A percentile compares a stretch with the other conserved stretches of the same genome.
phyloP scores from a whole-genome alignment of 1,284 basidiomycete genomes.

The Cryptococcus sp. region DNA sequence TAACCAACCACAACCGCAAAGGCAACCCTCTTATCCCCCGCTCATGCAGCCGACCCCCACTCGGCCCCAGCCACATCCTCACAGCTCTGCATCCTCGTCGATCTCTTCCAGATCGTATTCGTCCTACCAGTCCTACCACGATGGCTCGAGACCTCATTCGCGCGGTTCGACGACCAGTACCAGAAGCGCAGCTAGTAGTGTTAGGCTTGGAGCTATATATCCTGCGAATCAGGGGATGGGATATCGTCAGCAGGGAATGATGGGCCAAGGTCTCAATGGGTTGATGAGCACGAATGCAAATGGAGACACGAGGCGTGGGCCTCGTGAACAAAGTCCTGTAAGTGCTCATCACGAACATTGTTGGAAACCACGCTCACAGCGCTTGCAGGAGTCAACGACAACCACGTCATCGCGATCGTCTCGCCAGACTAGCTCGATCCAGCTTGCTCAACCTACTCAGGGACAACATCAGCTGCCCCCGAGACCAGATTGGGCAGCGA shows the following conservation, averaged over 20 bases:
- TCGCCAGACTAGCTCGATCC: slow-evolving; percentile 36
- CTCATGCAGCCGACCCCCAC: slow-evolving; percentile 44
- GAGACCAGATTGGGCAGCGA: slow-evolving; percentile 49
- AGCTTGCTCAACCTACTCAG: slow-evolving; percentile 34
- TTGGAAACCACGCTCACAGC: neutral
- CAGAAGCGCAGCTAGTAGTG: slow-evolving; percentile 44
- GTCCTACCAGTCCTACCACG: slow-evolving; percentile 47
- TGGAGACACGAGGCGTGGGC: slow-evolving; percentile 21
- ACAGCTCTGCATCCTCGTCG: slow-evolving; percentile 44
- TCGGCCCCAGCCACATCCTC: slow-evolving; percentile 39
- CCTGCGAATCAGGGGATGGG: slow-evolving; percentile 33
- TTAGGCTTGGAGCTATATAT: slow-evolving; percentile 45
- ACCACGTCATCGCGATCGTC: slow-evolving; percentile 49
- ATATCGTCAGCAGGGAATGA: slow-evolving; percentile 46
- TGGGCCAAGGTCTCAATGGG: slow-evolving; percentile 29
- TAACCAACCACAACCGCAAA: slow-evolving; percentile 12
- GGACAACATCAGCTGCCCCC: slow-evolving; percentile 48
- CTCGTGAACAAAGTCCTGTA: slow-evolving; percentile 48
- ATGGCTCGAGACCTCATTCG: slow-evolving; percentile 47
- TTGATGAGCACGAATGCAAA: slow-evolving; percentile 24
- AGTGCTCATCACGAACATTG: slow-evolving; percentile 14
- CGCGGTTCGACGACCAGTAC: slow-evolving; percentile 50
- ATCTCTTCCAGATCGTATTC: slow-evolving; percentile 45
- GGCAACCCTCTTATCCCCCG: slow-evolving; percentile 16
- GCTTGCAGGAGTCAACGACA: slow-evolving; percentile 27